Percentiles rank a stretch among this genome's conserved stretches.
Conservation (phyloP, 768 basidiomycete species). For the Neoboletus brunneissimus region DNA sequence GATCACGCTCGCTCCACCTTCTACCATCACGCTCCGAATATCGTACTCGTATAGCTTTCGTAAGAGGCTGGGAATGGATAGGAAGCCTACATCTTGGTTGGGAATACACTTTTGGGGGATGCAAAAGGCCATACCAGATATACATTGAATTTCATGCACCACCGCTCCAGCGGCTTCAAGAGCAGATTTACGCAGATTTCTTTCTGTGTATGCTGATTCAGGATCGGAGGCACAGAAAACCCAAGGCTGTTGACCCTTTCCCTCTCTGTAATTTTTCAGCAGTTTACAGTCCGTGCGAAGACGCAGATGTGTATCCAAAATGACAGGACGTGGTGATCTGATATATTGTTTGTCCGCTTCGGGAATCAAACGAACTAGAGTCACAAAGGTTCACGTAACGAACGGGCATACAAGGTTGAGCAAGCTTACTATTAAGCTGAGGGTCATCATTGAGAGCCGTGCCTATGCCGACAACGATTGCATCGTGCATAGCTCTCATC, state of each 20-base stretch:
- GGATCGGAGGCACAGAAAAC: constrained; percentile 47
- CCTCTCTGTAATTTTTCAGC: constrained; percentile 56
- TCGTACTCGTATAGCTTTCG: constrained; percentile 50
- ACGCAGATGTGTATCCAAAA: constrained; percentile 76
- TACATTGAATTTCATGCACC: constrained; percentile 50
- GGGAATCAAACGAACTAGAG: constrained; percentile 56
- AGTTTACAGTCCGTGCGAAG: constrained; percentile 67
- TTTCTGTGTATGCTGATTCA: constrained; percentile 11
- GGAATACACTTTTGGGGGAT: background rate
- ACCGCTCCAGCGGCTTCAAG: constrained; percentile 67
- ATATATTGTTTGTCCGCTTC: constrained; percentile 31
- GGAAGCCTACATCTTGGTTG: constrained; percentile 26
- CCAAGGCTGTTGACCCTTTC: constrained; percentile 69
- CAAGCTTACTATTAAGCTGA: constrained; percentile 80
- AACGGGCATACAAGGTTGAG: background rate
- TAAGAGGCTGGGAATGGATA: constrained; percentile 52
- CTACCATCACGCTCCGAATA: constrained; percentile 85
- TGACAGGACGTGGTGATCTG: constrained; percentile 72
- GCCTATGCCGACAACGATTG: constrained; percentile 85
- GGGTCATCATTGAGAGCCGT: constrained; percentile 92
- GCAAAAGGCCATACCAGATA: constrained; percentile 33
- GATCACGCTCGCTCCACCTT: constrained; percentile 88
- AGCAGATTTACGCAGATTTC: constrained; percentile 35
- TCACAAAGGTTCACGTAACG: background rate
- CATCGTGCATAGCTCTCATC: constrained; percentile 91